Base-by-base conservation (phyloP, 31 red algal species). In the Odonthalia washingtoniensis region DNA sequence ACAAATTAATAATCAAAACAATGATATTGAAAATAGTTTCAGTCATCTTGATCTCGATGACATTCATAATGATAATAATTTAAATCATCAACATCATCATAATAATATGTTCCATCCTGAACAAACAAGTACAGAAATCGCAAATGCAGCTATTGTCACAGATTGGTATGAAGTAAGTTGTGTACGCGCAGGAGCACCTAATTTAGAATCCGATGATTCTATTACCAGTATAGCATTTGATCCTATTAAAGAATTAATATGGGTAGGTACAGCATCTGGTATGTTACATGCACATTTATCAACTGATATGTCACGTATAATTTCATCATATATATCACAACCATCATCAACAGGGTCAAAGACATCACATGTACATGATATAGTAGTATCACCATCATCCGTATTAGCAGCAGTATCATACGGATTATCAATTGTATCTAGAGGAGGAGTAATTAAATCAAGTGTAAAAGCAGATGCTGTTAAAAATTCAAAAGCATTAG, bases 131-230 rank as follows among this genome's bases (percentile, higher is more conserved):
- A n/a, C n/a, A n/a, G n/a, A n/a, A n/a, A n/a, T n/a, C n/a, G n/a
- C 17, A 61, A 61, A 61, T 61, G 53, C n/a, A n/a, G n/a, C 75
- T 60, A 39, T 68, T 68, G 57, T 77, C 67, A 40, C 82, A 49
- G 78, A 82, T 62, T 95, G 94, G 89, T 89, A 91, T 66, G 94
- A 95, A 44, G 72, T 89, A 21, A 87, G 94, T 64, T 95, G 94
- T 77, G 85, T 91, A 3, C 83, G 84, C 21, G 94, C 89, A 9
- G 89, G 94, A 31, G 34, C 64, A 16, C 35, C 72, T 40, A 78
- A 32, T 38, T 63, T 69, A 12, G 62, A 72, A 35, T 34, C 32
- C 68, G 49, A 64, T 45, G 83, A 77, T 74, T 33, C 89, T 67
- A 46, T 95, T 28, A 65, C 61, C 30, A 44, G 82, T 21, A 85